phyloP scores from a whole-genome alignment of 306 rosid species.

The Vigna unguiculata region DNA sequence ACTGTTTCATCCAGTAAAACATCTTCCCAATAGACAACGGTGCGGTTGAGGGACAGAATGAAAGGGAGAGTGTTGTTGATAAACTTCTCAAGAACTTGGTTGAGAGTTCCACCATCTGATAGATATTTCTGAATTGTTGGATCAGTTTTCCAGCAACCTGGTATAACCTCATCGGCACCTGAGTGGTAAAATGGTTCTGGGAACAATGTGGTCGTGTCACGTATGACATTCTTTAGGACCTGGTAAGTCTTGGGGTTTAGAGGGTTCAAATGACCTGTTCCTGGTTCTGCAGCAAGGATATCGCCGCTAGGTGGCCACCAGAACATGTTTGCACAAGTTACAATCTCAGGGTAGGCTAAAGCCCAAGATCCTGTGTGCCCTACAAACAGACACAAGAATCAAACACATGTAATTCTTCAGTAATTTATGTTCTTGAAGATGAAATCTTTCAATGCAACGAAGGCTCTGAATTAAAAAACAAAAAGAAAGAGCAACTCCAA shows the following conservation, averaged over 20 bases:
- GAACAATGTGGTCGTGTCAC: slow-evolving; percentile 58
- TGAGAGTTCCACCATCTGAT: slow-evolving; percentile 73
- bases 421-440: background rate
- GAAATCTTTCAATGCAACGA: background rate
- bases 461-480: background rate
- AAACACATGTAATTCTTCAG: background rate
- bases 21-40: slow-evolving; percentile 89
- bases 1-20: slow-evolving; percentile 53
- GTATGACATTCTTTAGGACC: slow-evolving; percentile 75
- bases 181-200: slow-evolving; percentile 76
- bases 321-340: slow-evolving; percentile 88
- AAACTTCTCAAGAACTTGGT: slow-evolving; percentile 73
- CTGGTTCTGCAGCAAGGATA: slow-evolving; percentile 82
- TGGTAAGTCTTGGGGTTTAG: slow-evolving; percentile 77
- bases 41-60: slow-evolving; percentile 75
- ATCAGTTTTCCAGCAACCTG: slow-evolving; percentile 87
- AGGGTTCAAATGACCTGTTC: slow-evolving; percentile 91
- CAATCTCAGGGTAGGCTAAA: slow-evolving; percentile 83
- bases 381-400: slow-evolving; percentile 41
- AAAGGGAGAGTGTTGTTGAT: slow-evolving; percentile 75
- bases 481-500: background rate
- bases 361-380: slow-evolving; percentile 97
- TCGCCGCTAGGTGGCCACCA: slow-evolving; percentile 69
- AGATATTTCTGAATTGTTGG: slow-evolving; percentile 61
- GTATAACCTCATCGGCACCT: slow-evolving; percentile 78